Base-by-base conservation (phyloP, 176 grass and related monocot species). In the Rhynchospora breviuscula region DNA sequence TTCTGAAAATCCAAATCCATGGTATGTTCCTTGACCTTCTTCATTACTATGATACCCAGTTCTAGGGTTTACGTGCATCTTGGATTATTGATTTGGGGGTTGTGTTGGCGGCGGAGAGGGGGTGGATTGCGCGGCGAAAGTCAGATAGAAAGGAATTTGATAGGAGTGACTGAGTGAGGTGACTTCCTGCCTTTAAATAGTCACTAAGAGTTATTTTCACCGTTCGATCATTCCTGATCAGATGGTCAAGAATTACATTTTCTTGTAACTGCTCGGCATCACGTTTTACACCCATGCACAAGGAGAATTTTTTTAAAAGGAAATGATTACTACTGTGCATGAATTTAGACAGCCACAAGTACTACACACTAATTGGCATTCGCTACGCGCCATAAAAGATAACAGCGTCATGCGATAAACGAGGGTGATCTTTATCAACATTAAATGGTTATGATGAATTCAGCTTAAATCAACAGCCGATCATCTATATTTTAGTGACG, bases 91-190 rank as follows among this genome's bases (percentile, higher is more conserved):
- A 76, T 76, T 46, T 45, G 9, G 60, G 10, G 22, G 23, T 40
- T 29, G 7, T 3, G 3, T 81, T 81, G 57, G 79, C 49, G 59
- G 14, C 66, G 21, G 3, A 53, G n/a, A 29, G 23, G 2, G 49
- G 80, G n/a, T 22, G 13, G 12, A 54, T 19, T 53, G 47, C 19
- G 47, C 47, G 71, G 71, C 71, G 71, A 6, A 26, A n/a, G 71
- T 53, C 67, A 11, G 43, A 82, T 66, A 67, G 40, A 21, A 52
- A 82, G 15, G 11, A 82, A 43, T 63, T 21, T 14, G 15, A 57
- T 17, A 67, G 80, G 60, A 63, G 59, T 66, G 79, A 43, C 46
- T 18, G 47, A 82, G 80, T 67, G 44, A 51, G 80, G 22, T 82
- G 19, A 67, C 80, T 67, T 82, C 21, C 54, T 67, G 11, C 12